phyloP scores from a whole-genome alignment of 176 grass and related monocot genomes.

The Panicum miliaceum region DNA sequence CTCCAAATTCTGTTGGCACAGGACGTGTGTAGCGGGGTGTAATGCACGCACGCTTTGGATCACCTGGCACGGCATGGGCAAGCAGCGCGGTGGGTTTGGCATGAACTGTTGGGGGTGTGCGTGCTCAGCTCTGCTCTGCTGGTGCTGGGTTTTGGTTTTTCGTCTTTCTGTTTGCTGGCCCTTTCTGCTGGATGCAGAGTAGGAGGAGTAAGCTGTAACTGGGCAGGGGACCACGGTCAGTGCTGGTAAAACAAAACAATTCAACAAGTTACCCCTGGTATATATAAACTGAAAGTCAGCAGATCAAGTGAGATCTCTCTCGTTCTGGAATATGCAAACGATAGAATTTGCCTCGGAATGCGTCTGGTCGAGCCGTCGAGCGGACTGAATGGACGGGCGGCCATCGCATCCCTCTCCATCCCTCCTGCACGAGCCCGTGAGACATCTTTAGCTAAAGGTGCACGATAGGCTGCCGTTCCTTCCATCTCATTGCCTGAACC shows the following conservation, averaged over 20 bases:
- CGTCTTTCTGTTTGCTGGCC: not conserved
- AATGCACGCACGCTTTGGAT: not conserved
- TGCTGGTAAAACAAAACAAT: not conserved
- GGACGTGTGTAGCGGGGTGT: not conserved
- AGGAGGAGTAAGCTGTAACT: not conserved
- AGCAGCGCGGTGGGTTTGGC: not conserved
- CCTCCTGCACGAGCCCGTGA: no score
- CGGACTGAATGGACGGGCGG: no score
- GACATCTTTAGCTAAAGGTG: no score
- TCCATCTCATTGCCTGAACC: no score
- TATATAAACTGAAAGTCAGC: not conserved
- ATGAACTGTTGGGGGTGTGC: not conserved
- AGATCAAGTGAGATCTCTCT: not conserved
- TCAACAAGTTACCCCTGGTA: not conserved
- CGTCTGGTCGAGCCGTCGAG: not conserved
- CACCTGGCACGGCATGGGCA: not conserved
- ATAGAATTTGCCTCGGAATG: slow-evolving; percentile 21
- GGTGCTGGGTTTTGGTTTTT: not conserved
- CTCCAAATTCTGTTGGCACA: not conserved
- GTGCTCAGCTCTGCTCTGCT: not conserved
- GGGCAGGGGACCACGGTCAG: not conserved
- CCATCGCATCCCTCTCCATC: no score
- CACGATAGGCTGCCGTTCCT: no score
- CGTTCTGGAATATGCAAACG: not conserved
- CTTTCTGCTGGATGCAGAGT: not conserved